Evolutionary conservation across 768 basidiomycete species (phyloP).

Genomic region (Neoboletus brunneissimus): DNA sequence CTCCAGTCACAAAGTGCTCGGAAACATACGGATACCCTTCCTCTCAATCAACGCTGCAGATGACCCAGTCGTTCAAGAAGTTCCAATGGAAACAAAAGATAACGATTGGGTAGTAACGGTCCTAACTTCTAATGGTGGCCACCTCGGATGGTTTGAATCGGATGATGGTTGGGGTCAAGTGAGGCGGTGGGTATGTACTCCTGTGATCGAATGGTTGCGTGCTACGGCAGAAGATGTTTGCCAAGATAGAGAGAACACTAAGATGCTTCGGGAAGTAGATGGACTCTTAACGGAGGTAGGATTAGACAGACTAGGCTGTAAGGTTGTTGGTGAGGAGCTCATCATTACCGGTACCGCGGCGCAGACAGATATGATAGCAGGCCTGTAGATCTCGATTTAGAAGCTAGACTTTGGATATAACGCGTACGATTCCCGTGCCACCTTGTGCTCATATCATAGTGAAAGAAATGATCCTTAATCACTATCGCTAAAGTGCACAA

Average conservation of each 20-base stretch:
- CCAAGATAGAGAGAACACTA: conserved; percentile 31
- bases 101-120: conserved; percentile 58
- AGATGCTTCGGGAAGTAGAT: conserved; percentile 45
- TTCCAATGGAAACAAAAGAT: conserved; percentile 55
- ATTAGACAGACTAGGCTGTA: conserved; percentile 54
- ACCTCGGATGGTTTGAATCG: conserved; percentile 81
- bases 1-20: conserved; percentile 61
- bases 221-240: conserved; percentile 54
- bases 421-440: conserved; percentile 5
- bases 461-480: conserved; percentile 47
- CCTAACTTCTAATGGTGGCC: conserved; percentile 65
- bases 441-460: neutral
- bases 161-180: conserved; percentile 34
- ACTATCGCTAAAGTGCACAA: conserved; percentile 81
- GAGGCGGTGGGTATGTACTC: conserved; percentile 63
- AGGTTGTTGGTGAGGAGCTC: conserved; percentile 51
- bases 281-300: conserved; percentile 64
- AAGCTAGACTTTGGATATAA: conserved; percentile 11
- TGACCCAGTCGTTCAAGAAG: conserved; percentile 68
- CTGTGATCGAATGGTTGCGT: conserved; percentile 70
- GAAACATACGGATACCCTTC: conserved; percentile 65
- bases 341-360: conserved; percentile 52
- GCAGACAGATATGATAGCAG: conserved; percentile 56
- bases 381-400: conserved; percentile 43
- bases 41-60: conserved; percentile 73